These are phyloP conservation scores for Nothophaeocryptopus gaeumannii DNA, from an alignment of 2,329 filamentous ascomycete species.

Conservation along the genomic window DNA sequence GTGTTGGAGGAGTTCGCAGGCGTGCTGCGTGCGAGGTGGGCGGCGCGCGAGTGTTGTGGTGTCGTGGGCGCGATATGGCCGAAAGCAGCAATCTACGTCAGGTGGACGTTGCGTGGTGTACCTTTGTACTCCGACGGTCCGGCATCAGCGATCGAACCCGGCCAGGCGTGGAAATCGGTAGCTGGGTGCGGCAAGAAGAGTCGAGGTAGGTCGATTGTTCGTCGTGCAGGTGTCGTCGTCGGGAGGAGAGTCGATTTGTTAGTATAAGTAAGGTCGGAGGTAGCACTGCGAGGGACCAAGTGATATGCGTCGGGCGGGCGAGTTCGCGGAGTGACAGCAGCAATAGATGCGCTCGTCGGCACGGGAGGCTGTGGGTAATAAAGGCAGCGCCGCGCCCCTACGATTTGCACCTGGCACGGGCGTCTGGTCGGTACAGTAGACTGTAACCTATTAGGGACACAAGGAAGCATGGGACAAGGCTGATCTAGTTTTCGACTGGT, in stretches of 20 bases:
- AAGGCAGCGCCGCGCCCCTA: neutral
- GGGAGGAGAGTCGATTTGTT: neutral
- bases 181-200: neutral
- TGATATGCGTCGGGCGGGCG: neutral
- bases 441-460: neutral
- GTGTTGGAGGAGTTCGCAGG: conserved; percentile 5
- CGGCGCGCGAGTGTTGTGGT: conserved; percentile 3
- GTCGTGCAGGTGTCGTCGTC: neutral
- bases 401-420: conserved; percentile 3
- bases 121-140: conserved; percentile 7
- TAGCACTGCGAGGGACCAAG: neutral
- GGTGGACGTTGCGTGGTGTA: conserved; percentile 6
- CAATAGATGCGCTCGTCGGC: conserved; percentile 2
- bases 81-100: conserved; percentile 14
- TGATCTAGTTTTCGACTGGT: neutral
- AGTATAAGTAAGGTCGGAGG: neutral
- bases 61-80: conserved; percentile 12
- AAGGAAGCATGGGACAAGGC: conserved; percentile 9
- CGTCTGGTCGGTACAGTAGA: neutral
- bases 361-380: conserved; percentile 16
- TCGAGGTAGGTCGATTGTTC: neutral
- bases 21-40: neutral
- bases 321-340: conserved; percentile 6
- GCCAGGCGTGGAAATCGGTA: neutral
- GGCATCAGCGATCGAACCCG: neutral